Evolutionary conservation across 2,329 filamentous ascomycete species (phyloP).

Genomic region (Sclerotinia spermophila): DNA sequence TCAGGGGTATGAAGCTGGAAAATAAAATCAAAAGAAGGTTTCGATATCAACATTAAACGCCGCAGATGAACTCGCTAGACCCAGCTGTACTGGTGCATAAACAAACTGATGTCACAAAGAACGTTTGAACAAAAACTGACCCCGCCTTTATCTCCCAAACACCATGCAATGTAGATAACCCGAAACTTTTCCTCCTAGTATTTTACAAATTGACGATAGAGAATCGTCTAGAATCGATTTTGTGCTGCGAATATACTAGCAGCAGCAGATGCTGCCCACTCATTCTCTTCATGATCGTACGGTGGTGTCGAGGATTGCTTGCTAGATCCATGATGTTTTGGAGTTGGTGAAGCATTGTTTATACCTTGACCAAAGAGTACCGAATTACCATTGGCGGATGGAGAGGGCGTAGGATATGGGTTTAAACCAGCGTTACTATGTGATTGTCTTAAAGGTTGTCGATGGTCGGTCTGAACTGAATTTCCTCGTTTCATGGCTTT

Average conservation of each 20-base stretch:
- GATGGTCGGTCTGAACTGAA: conserved; percentile 40
- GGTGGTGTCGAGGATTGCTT: conserved; percentile 93
- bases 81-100: conserved; percentile 20
- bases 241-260: conserved; percentile 76
- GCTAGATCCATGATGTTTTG: conserved; percentile 42
- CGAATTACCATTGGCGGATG: conserved; percentile 79
- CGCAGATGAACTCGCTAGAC: conserved; percentile 22
- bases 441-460: conserved; percentile 56
- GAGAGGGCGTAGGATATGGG: conserved; percentile 64
- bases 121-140: conserved; percentile 26
- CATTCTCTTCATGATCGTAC: conserved; percentile 88
- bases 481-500: conserved; percentile 62
- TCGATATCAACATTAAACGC: conserved; percentile 24
- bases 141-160: conserved; percentile 31
- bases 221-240: conserved; percentile 50
- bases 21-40: conserved; percentile 26
- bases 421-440: conserved; percentile 61
- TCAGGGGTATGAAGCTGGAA: conserved; percentile 30
- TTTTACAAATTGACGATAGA: conserved; percentile 32
- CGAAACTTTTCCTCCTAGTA: conserved; percentile 36
- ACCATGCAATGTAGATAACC: conserved; percentile 37
- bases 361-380: conserved; percentile 64
- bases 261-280: conserved; percentile 82
- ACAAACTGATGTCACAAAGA: conserved; percentile 27
- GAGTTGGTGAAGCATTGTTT: conserved; percentile 44